A percentile compares a stretch with the other conserved stretches of the same genome.
Conservation (phyloP, 1,284 basidiomycete genomes). For the Bjerkandera adusta region DNA sequence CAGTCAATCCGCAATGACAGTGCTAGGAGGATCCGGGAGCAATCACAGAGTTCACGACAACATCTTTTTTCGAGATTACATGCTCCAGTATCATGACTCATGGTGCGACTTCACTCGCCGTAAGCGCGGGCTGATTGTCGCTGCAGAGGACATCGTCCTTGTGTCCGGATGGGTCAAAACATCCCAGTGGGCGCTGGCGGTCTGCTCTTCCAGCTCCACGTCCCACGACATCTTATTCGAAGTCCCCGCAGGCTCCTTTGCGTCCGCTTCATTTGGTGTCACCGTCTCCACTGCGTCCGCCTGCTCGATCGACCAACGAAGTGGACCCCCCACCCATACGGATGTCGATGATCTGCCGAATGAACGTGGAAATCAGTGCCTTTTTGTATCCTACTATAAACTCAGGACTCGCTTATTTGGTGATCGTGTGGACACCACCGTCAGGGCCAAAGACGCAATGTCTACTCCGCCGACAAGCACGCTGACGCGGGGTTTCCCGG, state of each 20-base stretch:
- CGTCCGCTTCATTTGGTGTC: background rate
- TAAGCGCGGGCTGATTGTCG: background rate
- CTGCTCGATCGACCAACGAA: background rate
- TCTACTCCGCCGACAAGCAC: background rate
- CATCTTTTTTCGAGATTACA: constrained; percentile 1
- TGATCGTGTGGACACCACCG: background rate
- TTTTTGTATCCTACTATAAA: background rate
- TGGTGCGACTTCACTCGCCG: constrained; percentile 10
- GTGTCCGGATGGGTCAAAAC: constrained; percentile 16
- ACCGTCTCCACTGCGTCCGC: background rate
- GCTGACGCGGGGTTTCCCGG: background rate
- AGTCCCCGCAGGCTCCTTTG: background rate
- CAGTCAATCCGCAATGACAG: constrained; percentile 2
- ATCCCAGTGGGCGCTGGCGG: constrained; percentile 13
- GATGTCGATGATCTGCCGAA: background rate
- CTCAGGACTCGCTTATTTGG: background rate
- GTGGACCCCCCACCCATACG: background rate
- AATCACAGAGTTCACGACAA: background rate
- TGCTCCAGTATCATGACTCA: constrained; percentile 8
- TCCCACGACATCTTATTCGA: background rate
- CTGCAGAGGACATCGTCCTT: constrained; percentile 10
- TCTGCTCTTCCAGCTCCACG: background rate
- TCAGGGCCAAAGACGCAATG: background rate
- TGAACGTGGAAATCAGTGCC: background rate
- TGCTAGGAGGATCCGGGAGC: constrained; percentile 1